Conservation (phyloP, 106 monocot genomes). For the Dendrobium officinale region DNA sequence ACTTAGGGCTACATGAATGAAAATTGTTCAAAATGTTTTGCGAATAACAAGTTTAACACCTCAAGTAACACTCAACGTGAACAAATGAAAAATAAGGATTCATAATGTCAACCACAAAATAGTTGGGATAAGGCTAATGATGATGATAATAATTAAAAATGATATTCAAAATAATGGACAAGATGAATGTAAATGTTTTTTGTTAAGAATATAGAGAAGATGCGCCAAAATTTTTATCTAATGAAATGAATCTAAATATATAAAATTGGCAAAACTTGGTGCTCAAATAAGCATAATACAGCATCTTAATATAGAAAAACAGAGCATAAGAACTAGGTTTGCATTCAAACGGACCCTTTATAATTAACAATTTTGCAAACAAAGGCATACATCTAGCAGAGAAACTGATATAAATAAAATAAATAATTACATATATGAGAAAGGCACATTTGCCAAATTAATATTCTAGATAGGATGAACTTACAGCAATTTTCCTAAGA, state of each 20-base stretch:
- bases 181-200: background rate
- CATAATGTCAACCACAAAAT: too few species aligned
- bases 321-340: background rate
- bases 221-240: background rate
- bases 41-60: too few species aligned
- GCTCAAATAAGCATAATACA: background rate
- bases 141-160: background rate
- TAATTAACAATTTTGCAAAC: background rate
- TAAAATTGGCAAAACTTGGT: background rate
- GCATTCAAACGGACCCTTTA: background rate
- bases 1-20: too few species aligned
- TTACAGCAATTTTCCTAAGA: constrained; percentile 83
- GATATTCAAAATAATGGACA: background rate
- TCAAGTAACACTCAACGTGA: too few species aligned
- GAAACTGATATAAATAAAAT: background rate
- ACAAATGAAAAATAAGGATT: too few species aligned
- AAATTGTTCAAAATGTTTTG: too few species aligned
- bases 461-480: constrained; percentile 14
- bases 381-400: background rate
- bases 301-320: background rate
- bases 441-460: background rate
- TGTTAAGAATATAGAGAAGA: background rate
- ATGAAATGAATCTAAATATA: background rate
- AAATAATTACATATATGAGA: background rate
- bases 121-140: background rate